These are phyloP conservation scores for Parietaria judaica DNA, from an alignment of 306 rosid species.

Conservation along the genomic window DNA sequence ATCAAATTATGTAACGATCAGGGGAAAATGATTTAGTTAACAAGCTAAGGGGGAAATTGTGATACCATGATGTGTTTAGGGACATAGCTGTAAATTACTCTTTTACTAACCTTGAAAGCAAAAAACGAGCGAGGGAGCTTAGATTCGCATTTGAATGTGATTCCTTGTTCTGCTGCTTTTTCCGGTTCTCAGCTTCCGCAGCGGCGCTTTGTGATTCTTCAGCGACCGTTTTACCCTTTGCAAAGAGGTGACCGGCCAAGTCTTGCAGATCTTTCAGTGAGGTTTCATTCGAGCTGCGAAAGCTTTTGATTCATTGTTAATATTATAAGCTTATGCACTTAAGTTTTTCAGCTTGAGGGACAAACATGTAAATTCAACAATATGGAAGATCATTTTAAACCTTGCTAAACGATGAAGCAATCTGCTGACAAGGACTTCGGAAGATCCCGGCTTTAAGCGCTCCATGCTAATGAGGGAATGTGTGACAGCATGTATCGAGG, in stretches of 20 bases:
- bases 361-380: not conserved
- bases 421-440: constrained; percentile 58
- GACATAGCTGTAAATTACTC: too few species aligned
- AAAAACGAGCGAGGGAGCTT: constrained; percentile 93
- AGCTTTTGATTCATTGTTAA: constrained; percentile 6
- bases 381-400: constrained; percentile 22
- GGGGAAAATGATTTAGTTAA: too few species aligned
- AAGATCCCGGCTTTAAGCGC: constrained; percentile 61
- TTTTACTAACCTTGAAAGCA: constrained; percentile 73
- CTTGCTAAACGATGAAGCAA: constrained; percentile 82
- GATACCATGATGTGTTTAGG: too few species aligned
- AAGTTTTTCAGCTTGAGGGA: not conserved
- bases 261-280: constrained; percentile 75
- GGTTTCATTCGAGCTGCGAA: constrained; percentile 68
- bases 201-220: constrained; percentile 40
- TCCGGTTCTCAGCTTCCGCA: constrained; percentile 42
- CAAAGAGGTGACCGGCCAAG: constrained; percentile 49
- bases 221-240: constrained; percentile 34
- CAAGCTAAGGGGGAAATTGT: too few species aligned
- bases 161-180: constrained; percentile 60
- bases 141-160: constrained; percentile 58
- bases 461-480: constrained; percentile 73
- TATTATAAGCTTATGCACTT: not conserved
- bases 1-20: too few species aligned
- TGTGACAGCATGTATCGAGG: constrained; percentile 38